Evolutionary conservation across 495 filamentous ascomycete species (phyloP), one percentile per base, ranked within the genome.

Genomic region (Penicillium cataractarum): DNA sequence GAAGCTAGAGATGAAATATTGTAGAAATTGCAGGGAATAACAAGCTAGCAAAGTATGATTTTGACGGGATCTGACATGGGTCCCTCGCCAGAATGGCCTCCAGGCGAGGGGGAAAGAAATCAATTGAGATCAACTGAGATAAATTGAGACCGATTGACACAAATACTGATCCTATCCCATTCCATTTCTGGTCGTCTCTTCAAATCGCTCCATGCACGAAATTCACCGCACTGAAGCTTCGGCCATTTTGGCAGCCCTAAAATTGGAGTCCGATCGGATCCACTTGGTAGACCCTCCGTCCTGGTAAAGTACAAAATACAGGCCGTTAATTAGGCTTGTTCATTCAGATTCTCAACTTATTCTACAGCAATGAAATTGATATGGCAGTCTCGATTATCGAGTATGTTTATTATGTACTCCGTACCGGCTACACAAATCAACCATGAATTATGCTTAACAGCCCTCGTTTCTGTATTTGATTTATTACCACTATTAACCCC

Each of bases 221-320:
- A 54, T 19, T 35, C 51, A 32, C 15, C 17, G 51, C 17, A n/a
- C 15, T 15, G 15, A 29, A 50, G 19, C 27, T 32, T 22, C 39
- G 21, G 56, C 39, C 42, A 27, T 48, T 32, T 27, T 32, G 56
- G 42, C 51, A 54, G 55, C 39, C 55, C 55, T 29, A 46, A 58
- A 58, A 54, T 27, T 37, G 35, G 33, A 27, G 54, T 27, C 35
- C 54, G 54, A 56, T 56, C 54, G 35, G 54, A 29, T 42, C 54
- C 54, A 56, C 54, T 56, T 31, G 37, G 37, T 35, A 54, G 29
- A 35, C 31, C 50, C 29, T 29, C 27, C 15, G 50, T 27, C 27
- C 31, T 29, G 27, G 5, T 19, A 7, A 35, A 19, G 26, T 53
- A 33, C 17, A 21, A 6, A 15, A 33, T 46, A 52, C 15, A 29